phyloP scores from a whole-genome alignment of 2,329 filamentous ascomycete genomes.

The Hyphodiscus sp. region DNA sequence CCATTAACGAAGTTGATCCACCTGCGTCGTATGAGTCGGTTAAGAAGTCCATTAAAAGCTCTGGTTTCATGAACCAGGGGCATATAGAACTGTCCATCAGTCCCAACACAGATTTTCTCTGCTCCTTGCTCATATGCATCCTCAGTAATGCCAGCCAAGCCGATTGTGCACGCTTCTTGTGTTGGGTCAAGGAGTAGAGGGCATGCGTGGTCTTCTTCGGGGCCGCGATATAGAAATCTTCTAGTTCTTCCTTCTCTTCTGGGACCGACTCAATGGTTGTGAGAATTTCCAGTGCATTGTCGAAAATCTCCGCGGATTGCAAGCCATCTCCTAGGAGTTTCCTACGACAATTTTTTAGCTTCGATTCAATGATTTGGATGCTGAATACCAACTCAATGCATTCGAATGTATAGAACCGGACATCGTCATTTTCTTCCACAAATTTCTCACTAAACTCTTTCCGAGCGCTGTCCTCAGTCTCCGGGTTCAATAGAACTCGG shows the following conservation, averaged over 20 bases:
- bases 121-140: constrained; percentile 58
- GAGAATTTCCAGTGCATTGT: constrained; percentile 56
- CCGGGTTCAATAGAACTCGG: constrained; percentile 50
- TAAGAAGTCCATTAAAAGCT: constrained; percentile 90
- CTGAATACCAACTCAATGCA: constrained; percentile 56
- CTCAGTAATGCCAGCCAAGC: constrained; percentile 78
- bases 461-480: constrained; percentile 52
- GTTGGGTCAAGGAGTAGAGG: constrained; percentile 58
- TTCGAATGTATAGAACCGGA: constrained; percentile 76
- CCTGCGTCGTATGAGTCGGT: constrained; percentile 89
- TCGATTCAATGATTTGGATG: not conserved
- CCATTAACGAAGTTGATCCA: constrained; percentile 79
- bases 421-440: constrained; percentile 73
- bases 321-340: constrained; percentile 31
- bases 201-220: constrained; percentile 63
- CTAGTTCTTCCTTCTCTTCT: constrained; percentile 56
- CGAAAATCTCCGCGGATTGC: constrained; percentile 36
- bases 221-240: constrained; percentile 59
- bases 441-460: constrained; percentile 73
- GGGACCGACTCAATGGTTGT: constrained; percentile 66
- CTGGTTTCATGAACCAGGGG: constrained; percentile 83
- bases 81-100: constrained; percentile 72
- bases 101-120: constrained; percentile 72
- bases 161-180: constrained; percentile 76
- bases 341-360: constrained; percentile 22